Conservation (phyloP, 805 yeast genomes). For the Kodamaea kaohsiungensis region DNA sequence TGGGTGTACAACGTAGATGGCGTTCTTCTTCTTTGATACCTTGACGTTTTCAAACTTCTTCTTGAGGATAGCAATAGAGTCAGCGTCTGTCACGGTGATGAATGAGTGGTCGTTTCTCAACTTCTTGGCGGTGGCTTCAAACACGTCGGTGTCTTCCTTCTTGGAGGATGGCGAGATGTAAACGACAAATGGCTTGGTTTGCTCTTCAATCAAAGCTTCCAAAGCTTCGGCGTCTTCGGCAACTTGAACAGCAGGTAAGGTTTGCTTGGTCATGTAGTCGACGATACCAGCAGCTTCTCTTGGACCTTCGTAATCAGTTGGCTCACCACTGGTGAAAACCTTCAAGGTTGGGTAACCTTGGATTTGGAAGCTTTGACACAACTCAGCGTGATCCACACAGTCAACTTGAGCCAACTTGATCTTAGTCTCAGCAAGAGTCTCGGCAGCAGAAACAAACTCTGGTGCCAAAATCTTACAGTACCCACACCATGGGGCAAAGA, state of each 20-base stretch:
- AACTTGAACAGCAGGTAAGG: conserved; percentile 64
- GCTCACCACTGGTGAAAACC: conserved; percentile 59
- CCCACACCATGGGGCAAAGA: conserved; percentile 98
- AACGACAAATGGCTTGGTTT: conserved; percentile 56
- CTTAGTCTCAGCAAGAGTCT: conserved; percentile 48
- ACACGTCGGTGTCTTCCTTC: conserved; percentile 30
- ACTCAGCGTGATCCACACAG: conserved; percentile 74
- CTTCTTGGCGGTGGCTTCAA: conserved; percentile 58
- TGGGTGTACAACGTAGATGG: conserved; percentile 52
- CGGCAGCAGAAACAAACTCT: conserved; percentile 73
- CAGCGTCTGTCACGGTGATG: conserved; percentile 45
- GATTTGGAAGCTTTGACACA: conserved; percentile 67
- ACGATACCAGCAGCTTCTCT: conserved; percentile 80
- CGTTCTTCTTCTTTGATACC: conserved; percentile 19
- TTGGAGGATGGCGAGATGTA: conserved; percentile 45
- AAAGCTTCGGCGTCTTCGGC: conserved; percentile 51
- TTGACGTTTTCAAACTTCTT: conserved; percentile 28
- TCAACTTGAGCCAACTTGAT: conserved; percentile 82
- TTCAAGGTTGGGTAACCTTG: conserved; percentile 86
- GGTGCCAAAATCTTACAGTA: conserved; percentile 91
- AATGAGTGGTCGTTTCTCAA: conserved; percentile 68
- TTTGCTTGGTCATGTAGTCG: conserved; percentile 75
- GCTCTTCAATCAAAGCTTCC: conserved; percentile 47
- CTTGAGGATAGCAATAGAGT: conserved; percentile 37
- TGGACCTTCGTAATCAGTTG: conserved; percentile 77